Conservation (phyloP, 805 yeast genomes). For the Ogataea pilisensis region DNA sequence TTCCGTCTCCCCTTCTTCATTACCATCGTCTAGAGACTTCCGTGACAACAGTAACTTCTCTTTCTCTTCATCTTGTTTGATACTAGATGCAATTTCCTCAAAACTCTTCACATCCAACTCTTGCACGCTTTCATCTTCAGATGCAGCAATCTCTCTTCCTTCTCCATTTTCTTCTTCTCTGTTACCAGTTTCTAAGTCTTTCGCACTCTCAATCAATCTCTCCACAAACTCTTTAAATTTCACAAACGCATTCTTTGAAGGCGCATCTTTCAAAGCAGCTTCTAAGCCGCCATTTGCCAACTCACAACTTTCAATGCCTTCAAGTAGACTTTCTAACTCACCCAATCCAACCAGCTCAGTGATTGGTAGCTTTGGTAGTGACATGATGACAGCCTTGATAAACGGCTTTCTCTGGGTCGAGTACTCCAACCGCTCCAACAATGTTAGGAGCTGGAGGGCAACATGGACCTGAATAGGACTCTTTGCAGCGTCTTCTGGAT, state of each 20-base stretch:
- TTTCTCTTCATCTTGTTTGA: constrained; percentile 1
- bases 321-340: constrained; percentile 21
- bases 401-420: constrained; percentile 43
- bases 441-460: constrained; percentile 49
- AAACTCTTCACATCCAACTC: neutral
- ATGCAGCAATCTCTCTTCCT: neutral
- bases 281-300: constrained; percentile 25
- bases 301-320: constrained; percentile 20
- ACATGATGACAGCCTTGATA: constrained; percentile 49
- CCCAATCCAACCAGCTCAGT: constrained; percentile 26
- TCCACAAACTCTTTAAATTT: constrained; percentile 25
- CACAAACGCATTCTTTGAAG: constrained; percentile 21
- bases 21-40: neutral
- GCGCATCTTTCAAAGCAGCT: constrained; percentile 21
- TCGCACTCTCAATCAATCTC: constrained; percentile 21
- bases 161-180: constrained; percentile 4
- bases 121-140: neutral
- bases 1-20: neutral
- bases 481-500: constrained; percentile 36
- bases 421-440: constrained; percentile 44
- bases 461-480: constrained; percentile 54
- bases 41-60: neutral
- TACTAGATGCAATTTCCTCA: neutral
- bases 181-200: constrained; percentile 10
- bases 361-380: constrained; percentile 46